Evolutionary conservation across 495 filamentous ascomycete species (phyloP), one percentile per base, ranked within the genome.

Genomic region (Penicillium taxi): DNA sequence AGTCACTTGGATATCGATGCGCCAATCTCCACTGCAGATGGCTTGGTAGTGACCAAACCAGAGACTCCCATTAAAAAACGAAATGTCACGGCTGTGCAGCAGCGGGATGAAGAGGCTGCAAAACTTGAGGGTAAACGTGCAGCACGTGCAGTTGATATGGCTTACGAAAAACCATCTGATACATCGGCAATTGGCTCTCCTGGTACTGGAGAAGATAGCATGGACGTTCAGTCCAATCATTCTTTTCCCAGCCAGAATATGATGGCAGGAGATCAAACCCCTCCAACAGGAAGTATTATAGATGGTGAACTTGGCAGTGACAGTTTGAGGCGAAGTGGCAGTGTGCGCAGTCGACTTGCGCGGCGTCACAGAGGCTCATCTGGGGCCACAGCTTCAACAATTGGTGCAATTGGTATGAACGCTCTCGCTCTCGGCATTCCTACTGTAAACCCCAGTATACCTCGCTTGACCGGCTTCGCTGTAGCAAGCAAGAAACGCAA

Each of bases 401-500:
- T 90, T 44, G 82, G 74, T 34, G 77, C 84, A 8, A 77, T 87
- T 39, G 76, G 73, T 23, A 73, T 77, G 13, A 77, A 74, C 39
- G 78, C 78, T 26, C 56, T 74, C 22, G 75, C 78, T 5, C 60
- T 93, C 5, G 78, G 78, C 13, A 72, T 80, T 47, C 74, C 83
- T n/a, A 5, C 4, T 5, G 67, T 67, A 9, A 64, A 62, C 36
- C 55, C 63, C 8, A 78, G 74, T 40, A 70, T 78, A 4, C 82
- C 81, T 23, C 84, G 85, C 32, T 72, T 91, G 38, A 95, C 90
- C 9, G 93, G 93, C 2, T 96, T 99, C 61, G 90, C 93, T 34
- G 87, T 96, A 32, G 91, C 91, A 30, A 90, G 81, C 52, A 93
- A 90, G 61, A 95, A 91, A 63, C 78, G 91, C 17, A 99, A 99